Conservation (phyloP, 768 basidiomycete genomes). For the Phylloporus rhodoxanthus region DNA sequence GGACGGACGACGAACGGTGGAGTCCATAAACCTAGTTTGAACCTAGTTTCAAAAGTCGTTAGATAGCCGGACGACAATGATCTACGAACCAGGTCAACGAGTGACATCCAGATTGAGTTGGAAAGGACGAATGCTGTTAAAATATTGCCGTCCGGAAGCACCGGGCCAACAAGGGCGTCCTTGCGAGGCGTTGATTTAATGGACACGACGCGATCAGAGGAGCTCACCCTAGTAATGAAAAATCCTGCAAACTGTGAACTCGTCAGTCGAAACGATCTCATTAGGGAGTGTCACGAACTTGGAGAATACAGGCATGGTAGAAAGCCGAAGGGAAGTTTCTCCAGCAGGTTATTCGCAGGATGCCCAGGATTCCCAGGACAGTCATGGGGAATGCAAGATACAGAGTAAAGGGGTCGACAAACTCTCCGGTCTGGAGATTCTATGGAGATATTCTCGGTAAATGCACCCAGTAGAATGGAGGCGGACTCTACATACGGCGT, state of each 20-base stretch:
- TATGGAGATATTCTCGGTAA: constrained; percentile 10
- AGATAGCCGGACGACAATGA: background rate
- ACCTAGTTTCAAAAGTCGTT: constrained; percentile 12
- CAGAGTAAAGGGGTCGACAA: constrained; percentile 17
- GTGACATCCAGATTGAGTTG: constrained; percentile 15
- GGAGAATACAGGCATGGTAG: constrained; percentile 30
- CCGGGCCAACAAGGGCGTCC: constrained; percentile 16
- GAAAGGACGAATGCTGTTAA: constrained; percentile 19
- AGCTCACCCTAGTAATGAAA: constrained; percentile 25
- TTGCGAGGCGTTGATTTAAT: constrained; percentile 5
- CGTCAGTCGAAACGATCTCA: background rate
- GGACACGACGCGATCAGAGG: background rate
- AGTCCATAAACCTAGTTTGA: constrained; percentile 22
- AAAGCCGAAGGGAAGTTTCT: no score
- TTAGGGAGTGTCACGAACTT: constrained; percentile 26
- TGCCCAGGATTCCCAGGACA: constrained; percentile 16
- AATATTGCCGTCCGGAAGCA: constrained; percentile 2
- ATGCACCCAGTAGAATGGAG: background rate
- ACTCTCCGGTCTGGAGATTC: constrained; percentile 16
- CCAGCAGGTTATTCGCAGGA: constrained; percentile 16
- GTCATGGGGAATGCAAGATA: constrained; percentile 23
- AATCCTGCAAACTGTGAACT: constrained; percentile 31
- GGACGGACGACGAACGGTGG: constrained; percentile 12
- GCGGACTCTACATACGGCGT: constrained; percentile 17
- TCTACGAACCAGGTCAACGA: constrained; percentile 23